Percentiles rank a stretch among this genome's conserved stretches.
These are phyloP conservation scores for Globisporangium abappressorium DNA, from an alignment of 352 stramenopile genomes.

Conservation along the genomic window DNA sequence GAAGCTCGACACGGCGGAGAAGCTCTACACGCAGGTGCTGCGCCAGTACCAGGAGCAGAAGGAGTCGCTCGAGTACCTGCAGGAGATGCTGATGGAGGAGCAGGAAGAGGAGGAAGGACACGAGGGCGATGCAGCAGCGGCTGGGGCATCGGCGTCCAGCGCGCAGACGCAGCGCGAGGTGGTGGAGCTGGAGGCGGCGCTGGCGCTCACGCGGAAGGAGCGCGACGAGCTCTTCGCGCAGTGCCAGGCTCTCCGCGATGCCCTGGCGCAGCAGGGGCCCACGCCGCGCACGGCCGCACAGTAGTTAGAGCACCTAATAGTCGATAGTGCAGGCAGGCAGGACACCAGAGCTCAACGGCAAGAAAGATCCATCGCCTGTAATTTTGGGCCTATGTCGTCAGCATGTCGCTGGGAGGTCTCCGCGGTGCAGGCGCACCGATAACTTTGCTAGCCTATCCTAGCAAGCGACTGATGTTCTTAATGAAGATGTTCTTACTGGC, in stretches of 20 bases:
- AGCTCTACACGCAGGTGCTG: conserved; percentile 68
- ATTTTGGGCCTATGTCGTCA: too few species aligned
- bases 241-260: conserved; percentile 53
- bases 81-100: conserved; percentile 54
- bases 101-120: conserved; percentile 28
- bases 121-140: conserved; percentile 1
- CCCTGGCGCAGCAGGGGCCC: conserved; percentile 25
- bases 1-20: conserved; percentile 67
- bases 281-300: not conserved
- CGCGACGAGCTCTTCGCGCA: conserved; percentile 62
- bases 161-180: conserved; percentile 25
- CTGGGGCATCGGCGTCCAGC: not conserved
- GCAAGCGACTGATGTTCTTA: too few species aligned
- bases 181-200: conserved; percentile 21
- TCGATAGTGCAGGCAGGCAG: not conserved
- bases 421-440: too few species aligned
- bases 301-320: too few species aligned
- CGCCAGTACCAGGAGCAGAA: conserved; percentile 64
- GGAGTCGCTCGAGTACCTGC: conserved; percentile 58
- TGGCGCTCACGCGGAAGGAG: conserved; percentile 41
- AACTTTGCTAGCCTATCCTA: too few species aligned
- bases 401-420: too few species aligned
- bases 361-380: too few species aligned
- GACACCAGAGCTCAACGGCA: too few species aligned
- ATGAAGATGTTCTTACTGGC: too few species aligned